Percentiles rank a stretch among this genome's conserved stretches.
Evolutionary conservation across 2,329 filamentous ascomycete genomes (phyloP).

Genomic region (Penicillium sp.): DNA sequence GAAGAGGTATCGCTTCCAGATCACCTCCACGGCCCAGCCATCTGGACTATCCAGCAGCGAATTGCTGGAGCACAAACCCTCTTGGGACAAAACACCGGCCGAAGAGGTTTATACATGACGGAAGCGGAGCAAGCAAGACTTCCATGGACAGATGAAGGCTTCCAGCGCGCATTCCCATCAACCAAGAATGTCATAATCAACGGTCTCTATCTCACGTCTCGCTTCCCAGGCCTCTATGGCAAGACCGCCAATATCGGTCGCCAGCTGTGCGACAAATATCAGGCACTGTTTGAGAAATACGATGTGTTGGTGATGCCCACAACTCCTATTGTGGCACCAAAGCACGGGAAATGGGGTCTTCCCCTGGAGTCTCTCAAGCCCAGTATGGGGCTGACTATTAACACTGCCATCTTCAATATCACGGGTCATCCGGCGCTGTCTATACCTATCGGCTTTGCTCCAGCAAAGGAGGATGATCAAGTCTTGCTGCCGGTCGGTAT

Average conservation of each 20-base stretch:
- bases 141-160: slow-evolving; percentile 49
- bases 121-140: slow-evolving; percentile 52
- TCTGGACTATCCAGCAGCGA: slow-evolving; percentile 47
- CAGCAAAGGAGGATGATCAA: slow-evolving; percentile 22
- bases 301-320: slow-evolving; percentile 45
- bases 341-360: slow-evolving; percentile 22
- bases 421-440: slow-evolving; percentile 58
- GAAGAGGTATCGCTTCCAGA: slow-evolving; percentile 52
- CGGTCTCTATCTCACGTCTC: slow-evolving; percentile 41
- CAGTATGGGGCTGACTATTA: slow-evolving; percentile 53
- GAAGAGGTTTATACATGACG: slow-evolving; percentile 50
- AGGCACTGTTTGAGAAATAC: slow-evolving; percentile 39
- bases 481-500: slow-evolving; percentile 52
- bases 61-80: slow-evolving; percentile 47
- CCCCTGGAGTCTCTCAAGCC: slow-evolving; percentile 31
- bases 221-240: slow-evolving; percentile 39
- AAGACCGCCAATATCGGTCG: slow-evolving; percentile 44
- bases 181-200: slow-evolving; percentile 47
- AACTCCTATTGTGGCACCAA: slow-evolving; percentile 28
- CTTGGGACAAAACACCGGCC: slow-evolving; percentile 45
- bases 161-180: slow-evolving; percentile 47
- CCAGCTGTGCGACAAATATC: slow-evolving; percentile 40
- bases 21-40: slow-evolving; percentile 46
- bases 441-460: slow-evolving; percentile 50
- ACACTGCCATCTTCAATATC: slow-evolving; percentile 58